Percentiles rank a stretch among this genome's conserved stretches.
phyloP scores from a whole-genome alignment of 2,329 filamentous ascomycete species.

The Berkeleyomyces rouxiae region DNA sequence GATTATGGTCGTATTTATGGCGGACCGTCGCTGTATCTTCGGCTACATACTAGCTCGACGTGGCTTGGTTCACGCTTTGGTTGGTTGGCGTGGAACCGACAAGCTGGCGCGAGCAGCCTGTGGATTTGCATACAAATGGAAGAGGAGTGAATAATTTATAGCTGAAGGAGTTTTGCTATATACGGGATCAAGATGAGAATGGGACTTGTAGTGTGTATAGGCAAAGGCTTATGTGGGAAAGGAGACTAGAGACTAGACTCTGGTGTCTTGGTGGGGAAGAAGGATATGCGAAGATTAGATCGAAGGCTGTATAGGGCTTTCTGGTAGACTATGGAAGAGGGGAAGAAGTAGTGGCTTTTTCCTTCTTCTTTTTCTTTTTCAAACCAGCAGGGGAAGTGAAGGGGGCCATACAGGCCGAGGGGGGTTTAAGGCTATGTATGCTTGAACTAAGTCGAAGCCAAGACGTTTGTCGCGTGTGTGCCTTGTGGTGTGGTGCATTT shows the following conservation, averaged over 20 bases:
- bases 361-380: not conserved
- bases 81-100: not conserved
- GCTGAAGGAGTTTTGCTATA: too few relatives aligned
- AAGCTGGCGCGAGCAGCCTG: too few relatives aligned
- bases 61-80: too few relatives aligned
- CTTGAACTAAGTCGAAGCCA: not conserved
- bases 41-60: too few relatives aligned
- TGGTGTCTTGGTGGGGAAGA: too few relatives aligned
- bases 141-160: too few relatives aligned
- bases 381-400: not conserved
- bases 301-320: not conserved
- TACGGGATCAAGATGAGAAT: too few relatives aligned
- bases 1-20: not conserved
- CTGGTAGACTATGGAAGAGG: not conserved
- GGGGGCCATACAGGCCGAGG: not conserved
- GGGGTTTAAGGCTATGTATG: not conserved
- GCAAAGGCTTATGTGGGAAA: not conserved
- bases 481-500: not conserved
- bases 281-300: not conserved
- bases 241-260: not conserved
- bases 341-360: not conserved
- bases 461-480: not conserved
- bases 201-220: too few relatives aligned
- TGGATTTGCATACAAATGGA: too few relatives aligned
- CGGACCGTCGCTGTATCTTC: not conserved